phyloP scores from a whole-genome alignment of 225 moss, liverwort and hornwort genomes.

The Anthoceros angustus region DNA sequence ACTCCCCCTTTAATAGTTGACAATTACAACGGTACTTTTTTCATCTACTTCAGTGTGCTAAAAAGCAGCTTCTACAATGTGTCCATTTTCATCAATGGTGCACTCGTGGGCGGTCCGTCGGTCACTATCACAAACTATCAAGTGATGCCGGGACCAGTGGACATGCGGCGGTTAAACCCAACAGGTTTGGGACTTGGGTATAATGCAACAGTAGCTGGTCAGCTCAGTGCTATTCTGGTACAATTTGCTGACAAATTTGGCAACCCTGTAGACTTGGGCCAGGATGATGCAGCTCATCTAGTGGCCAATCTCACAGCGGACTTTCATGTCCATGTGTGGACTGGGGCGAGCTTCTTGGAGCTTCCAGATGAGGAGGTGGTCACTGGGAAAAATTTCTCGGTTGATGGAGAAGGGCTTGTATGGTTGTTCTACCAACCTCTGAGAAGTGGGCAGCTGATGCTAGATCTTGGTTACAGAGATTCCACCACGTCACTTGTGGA shows the following conservation, averaged over 20 bases:
- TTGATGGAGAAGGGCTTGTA: background rate
- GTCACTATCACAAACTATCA: slow-evolving; percentile 24
- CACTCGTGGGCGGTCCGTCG: slow-evolving; percentile 13
- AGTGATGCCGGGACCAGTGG: slow-evolving; percentile 21
- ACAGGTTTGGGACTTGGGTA: slow-evolving; percentile 17
- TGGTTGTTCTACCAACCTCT: slow-evolving; percentile 3
- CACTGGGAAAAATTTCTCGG: slow-evolving; percentile 12
- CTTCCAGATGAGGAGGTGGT: slow-evolving; percentile 13
- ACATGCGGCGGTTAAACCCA: slow-evolving; percentile 20
- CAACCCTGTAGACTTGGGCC: slow-evolving; percentile 19
- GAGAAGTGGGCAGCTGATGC: background rate
- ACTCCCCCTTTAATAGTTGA: slow-evolving; percentile 17
- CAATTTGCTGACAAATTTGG: slow-evolving; percentile 27
- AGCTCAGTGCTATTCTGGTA: slow-evolving; percentile 23
- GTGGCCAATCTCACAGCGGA: slow-evolving; percentile 14
- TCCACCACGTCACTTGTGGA: background rate
- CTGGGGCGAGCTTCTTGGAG: slow-evolving; percentile 3
- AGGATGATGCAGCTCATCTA: slow-evolving; percentile 11
- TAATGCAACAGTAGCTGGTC: slow-evolving; percentile 10
- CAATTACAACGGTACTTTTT: slow-evolving; percentile 37
- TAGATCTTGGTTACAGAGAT: background rate
- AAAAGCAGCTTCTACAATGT: slow-evolving; percentile 26
- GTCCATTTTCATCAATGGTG: slow-evolving; percentile 34
- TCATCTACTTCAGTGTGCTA: slow-evolving; percentile 29
- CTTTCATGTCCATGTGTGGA: slow-evolving; percentile 12